These are phyloP conservation scores for Ascobolus immersus DNA, from an alignment of 495 filamentous ascomycete genomes.

Conservation along the genomic window DNA sequence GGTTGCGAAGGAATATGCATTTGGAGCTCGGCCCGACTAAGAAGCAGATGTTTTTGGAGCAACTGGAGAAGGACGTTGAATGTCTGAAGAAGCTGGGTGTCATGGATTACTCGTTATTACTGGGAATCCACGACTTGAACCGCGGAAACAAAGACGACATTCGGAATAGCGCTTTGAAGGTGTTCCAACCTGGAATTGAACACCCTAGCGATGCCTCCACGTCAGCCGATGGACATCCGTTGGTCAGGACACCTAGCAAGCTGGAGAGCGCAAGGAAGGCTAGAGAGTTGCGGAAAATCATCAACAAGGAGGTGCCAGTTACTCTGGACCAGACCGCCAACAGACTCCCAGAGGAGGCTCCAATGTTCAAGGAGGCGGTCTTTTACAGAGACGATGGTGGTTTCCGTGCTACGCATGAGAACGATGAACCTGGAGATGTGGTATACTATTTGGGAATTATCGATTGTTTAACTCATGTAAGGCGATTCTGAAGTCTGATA, in stretches of 20 bases:
- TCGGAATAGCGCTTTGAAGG: constrained; percentile 76
- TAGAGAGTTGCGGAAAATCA: constrained; percentile 67
- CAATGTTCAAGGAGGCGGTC: constrained; percentile 29
- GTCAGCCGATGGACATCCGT: constrained; percentile 29
- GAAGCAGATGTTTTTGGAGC: constrained; percentile 61
- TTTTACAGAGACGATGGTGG: constrained; percentile 92
- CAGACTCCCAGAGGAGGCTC: constrained; percentile 53
- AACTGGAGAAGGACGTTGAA: constrained; percentile 65
- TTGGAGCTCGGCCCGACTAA: constrained; percentile 72
- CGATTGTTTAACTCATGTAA: constrained; percentile 85
- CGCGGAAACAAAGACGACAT: constrained; percentile 88
- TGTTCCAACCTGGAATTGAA: constrained; percentile 89
- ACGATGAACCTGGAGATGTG: constrained; percentile 59
- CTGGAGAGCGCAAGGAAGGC: constrained; percentile 81
- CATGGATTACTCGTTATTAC: constrained; percentile 93
- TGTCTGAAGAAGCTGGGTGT: constrained; percentile 70
- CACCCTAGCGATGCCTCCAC: too few species aligned
- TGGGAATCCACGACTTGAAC: constrained; percentile 76
- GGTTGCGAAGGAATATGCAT: constrained; percentile 63
- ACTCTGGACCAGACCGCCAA: constrained; percentile 60
- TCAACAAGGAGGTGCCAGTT: constrained; percentile 76
- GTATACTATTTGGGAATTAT: constrained; percentile 97
- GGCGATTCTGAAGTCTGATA: constrained; percentile 17
- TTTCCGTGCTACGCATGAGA: constrained; percentile 77
- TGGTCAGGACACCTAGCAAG: constrained; percentile 83